phyloP scores from a whole-genome alignment of 2,329 filamentous ascomycete genomes.

The Fusarium succisae region DNA sequence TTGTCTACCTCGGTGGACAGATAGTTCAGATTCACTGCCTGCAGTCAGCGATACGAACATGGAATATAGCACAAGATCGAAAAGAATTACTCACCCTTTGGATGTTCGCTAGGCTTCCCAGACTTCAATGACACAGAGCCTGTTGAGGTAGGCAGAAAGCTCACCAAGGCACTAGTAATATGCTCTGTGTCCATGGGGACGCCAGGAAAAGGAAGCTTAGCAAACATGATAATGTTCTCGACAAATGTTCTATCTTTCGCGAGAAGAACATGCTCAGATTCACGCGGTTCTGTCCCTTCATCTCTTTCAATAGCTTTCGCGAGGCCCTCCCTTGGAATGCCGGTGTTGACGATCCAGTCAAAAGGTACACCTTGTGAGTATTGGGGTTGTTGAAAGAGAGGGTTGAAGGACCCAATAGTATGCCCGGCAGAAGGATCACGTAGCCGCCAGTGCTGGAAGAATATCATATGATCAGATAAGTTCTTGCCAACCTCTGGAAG shows the following conservation, averaged over 20 bases:
- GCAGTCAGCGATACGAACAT: not conserved
- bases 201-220: constrained; percentile 38
- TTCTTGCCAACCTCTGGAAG: constrained; percentile 62
- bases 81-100: constrained; percentile 28
- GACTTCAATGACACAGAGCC: constrained; percentile 36
- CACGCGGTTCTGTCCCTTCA: constrained; percentile 44
- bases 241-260: constrained; percentile 34
- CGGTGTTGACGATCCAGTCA: constrained; percentile 49
- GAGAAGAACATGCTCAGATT: constrained; percentile 47
- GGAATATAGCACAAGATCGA: too few relatives aligned
- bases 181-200: constrained; percentile 34
- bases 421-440: constrained; percentile 46
- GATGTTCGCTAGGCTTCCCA: constrained; percentile 27
- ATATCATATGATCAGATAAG: constrained; percentile 41
- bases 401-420: constrained; percentile 47
- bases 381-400: constrained; percentile 48
- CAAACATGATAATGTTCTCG: constrained; percentile 37
- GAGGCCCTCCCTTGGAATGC: constrained; percentile 43
- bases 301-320: constrained; percentile 46
- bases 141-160: constrained; percentile 38
- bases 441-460: constrained; percentile 46
- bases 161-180: constrained; percentile 35
- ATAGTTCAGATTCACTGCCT: constrained; percentile 36
- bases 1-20: constrained; percentile 40
- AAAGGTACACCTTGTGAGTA: constrained; percentile 49